Percentiles rank a stretch among this genome's conserved stretches.
These are phyloP conservation scores for Kazachstania psychrophila DNA, from an alignment of 805 yeast species.

Conservation along the genomic window DNA sequence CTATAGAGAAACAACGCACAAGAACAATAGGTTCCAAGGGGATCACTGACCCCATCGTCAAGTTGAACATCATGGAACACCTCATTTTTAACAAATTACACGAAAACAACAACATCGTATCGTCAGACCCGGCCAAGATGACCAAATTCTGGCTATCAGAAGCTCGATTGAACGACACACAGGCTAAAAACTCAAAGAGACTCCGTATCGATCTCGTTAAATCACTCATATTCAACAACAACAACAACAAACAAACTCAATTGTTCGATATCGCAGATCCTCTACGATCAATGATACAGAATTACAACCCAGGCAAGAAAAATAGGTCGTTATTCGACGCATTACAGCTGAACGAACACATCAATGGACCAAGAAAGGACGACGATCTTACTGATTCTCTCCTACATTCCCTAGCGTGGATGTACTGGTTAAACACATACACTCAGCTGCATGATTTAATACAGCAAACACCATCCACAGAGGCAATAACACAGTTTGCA, in stretches of 20 bases:
- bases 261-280: neutral
- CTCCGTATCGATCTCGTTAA: conserved; percentile 3
- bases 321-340: conserved; percentile 48
- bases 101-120: conserved; percentile 9
- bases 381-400: conserved; percentile 62
- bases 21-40: conserved; percentile 39
- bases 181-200: neutral
- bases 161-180: neutral
- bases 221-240: neutral
- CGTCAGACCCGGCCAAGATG: conserved; percentile 27
- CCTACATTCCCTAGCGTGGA: conserved; percentile 49
- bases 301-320: too few species aligned
- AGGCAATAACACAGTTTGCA: neutral
- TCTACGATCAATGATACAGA: neutral
- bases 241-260: neutral
- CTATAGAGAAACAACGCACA: conserved; percentile 50
- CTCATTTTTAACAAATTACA: conserved; percentile 15
- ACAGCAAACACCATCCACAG: neutral
- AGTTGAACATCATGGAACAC: conserved; percentile 45
- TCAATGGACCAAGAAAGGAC: conserved; percentile 34
- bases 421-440: conserved; percentile 31
- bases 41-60: conserved; percentile 43
- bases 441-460: neutral
- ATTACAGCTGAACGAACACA: conserved; percentile 57
- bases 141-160: conserved; percentile 17